These are phyloP conservation scores for Cercospora brassicicola DNA, from an alignment of 2,329 filamentous ascomycete genomes.

Conservation along the genomic window DNA sequence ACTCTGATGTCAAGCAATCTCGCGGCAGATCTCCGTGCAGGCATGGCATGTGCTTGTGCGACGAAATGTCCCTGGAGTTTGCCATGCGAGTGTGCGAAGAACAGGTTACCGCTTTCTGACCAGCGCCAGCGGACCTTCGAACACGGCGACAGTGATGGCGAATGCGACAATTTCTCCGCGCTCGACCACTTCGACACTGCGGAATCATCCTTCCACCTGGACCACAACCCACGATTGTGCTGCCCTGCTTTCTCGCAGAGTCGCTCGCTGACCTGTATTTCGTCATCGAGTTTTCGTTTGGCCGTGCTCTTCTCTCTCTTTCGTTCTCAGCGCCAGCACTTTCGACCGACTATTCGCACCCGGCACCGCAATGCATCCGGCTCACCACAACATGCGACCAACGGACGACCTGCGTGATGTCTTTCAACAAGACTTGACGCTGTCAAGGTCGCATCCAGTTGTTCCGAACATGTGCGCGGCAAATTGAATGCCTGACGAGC, in stretches of 20 bases:
- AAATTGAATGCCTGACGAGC: background rate
- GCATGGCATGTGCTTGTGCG: background rate
- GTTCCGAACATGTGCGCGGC: background rate
- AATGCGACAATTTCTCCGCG: background rate
- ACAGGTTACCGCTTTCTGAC: background rate
- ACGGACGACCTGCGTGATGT: background rate
- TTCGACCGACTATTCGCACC: background rate
- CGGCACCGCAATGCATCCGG: background rate
- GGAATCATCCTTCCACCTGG: background rate
- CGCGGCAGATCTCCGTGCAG: background rate
- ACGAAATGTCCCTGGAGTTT: background rate
- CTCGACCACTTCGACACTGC: background rate
- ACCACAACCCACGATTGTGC: background rate
- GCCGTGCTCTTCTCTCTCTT: background rate
- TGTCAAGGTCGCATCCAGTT: background rate
- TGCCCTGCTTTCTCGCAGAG: background rate
- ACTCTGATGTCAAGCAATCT: slow-evolving; percentile 1
- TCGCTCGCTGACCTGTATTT: background rate
- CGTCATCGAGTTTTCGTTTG: slow-evolving; percentile 1
- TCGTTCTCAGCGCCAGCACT: background rate
- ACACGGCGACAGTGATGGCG: background rate
- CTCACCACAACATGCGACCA: background rate
- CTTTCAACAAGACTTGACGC: slow-evolving; percentile 3
- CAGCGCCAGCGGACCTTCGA: background rate
- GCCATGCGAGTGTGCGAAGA: background rate